These are phyloP conservation scores for Carex pumila DNA, from an alignment of 176 grass and related monocot species.

Conservation along the genomic window DNA sequence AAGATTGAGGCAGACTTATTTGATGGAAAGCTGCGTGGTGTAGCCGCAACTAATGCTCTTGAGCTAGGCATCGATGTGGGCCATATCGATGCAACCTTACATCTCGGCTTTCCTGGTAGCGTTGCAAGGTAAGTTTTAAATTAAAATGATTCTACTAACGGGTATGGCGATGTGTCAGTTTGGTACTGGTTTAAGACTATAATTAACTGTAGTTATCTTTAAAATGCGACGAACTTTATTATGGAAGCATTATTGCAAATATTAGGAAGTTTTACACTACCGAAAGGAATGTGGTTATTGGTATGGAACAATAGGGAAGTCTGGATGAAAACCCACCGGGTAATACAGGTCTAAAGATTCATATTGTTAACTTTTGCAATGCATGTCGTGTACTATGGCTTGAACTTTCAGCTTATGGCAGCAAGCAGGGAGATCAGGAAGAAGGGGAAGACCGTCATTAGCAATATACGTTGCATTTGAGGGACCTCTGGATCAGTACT, in stretches of 20 bases:
- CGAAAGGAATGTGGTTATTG: not conserved
- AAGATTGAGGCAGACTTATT: constrained; percentile 85
- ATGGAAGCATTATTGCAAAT: not conserved
- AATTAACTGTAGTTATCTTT: not conserved
- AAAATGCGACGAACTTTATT: not conserved
- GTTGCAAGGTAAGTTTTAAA: constrained; percentile 56
- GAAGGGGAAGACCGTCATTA: constrained; percentile 74
- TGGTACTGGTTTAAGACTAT: not conserved
- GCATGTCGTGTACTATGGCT: not conserved
- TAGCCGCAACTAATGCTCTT: constrained; percentile 95
- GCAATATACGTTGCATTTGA: constrained; percentile 94
- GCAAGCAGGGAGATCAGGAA: constrained; percentile 91
- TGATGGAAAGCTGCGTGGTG: constrained; percentile 65
- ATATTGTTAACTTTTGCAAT: constrained; percentile 6
- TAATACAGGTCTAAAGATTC: constrained; percentile 6
- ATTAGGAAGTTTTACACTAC: not conserved
- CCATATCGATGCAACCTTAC: constrained; percentile 92
- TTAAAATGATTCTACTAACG: not conserved
- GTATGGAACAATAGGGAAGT: not conserved
- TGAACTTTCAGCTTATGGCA: constrained; percentile 83
- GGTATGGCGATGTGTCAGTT: not conserved
- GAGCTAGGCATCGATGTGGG: constrained; percentile 93
- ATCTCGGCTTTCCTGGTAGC: constrained; percentile 97
- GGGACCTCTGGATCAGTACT: constrained; percentile 89
- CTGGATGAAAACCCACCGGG: not conserved